Evolutionary conservation across 2,329 filamentous ascomycete species (phyloP).

Genomic region (Penicillium thymicola): DNA sequence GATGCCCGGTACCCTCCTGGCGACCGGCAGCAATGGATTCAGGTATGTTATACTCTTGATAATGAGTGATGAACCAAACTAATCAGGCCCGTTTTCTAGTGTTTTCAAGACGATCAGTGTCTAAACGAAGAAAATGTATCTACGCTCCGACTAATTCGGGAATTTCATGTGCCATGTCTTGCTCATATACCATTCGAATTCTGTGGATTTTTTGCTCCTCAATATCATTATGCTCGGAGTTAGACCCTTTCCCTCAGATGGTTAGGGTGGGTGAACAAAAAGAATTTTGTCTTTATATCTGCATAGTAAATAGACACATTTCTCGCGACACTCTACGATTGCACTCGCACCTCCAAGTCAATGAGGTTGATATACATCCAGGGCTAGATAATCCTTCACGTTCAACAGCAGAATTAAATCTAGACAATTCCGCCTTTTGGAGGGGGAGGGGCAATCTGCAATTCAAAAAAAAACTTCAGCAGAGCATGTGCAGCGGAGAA

Average conservation of each 20-base stretch:
- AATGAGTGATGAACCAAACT: conserved; percentile 9
- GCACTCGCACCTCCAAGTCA: background rate
- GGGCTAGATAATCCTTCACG: background rate
- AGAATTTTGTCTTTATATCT: conserved; percentile 11
- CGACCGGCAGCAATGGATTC: conserved; percentile 84
- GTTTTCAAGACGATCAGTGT: conserved; percentile 82
- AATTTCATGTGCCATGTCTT: conserved; percentile 28
- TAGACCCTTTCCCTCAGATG: conserved; percentile 13
- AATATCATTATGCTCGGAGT: conserved; percentile 17
- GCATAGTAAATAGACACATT: conserved; percentile 10
- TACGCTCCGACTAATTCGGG: conserved; percentile 11
- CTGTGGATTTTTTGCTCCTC: conserved; percentile 16
- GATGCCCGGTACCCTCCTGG: conserved; percentile 84
- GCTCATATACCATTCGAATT: conserved; percentile 27
- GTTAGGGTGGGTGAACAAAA: conserved; percentile 16
- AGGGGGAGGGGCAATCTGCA: conserved; percentile 8
- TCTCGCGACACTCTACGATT: background rate
- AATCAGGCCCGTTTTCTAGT: conserved; percentile 41
- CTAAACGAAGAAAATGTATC: conserved; percentile 39
- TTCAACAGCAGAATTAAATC: conserved; percentile 1
- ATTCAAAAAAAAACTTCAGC: conserved; percentile 8
- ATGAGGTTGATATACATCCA: background rate
- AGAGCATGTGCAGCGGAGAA: background rate
- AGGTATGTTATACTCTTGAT: conserved; percentile 45
- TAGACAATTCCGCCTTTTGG: background rate